Base-by-base conservation (phyloP, 108 stramenopile species). In the Skeletonema menzelii region DNA sequence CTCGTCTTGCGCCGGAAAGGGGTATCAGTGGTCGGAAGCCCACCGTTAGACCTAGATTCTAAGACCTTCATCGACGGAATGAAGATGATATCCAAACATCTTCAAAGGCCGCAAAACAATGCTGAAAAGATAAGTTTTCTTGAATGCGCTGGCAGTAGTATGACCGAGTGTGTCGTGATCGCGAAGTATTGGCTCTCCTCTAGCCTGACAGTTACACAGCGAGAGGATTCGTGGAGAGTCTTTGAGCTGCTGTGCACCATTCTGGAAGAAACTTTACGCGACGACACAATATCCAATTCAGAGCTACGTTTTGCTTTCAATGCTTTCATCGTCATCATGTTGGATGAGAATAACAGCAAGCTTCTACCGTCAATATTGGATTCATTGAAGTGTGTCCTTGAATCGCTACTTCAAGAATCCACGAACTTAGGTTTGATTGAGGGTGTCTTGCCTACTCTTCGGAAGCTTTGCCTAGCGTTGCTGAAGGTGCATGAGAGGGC, bases 271-370 rank as follows among this genome's bases (percentile, higher is more conserved):
- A 69, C 73, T 24, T 56, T 83, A 14, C 44, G 58, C 56, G 53
- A 74, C 10, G 63, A 56, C 8, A 65, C 59, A 12, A 59, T 73
- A 15, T 56, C 83, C 44, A 56, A 73, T 34, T 57, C 60, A 17
- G 83, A 86, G 62, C 26, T 89, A 14, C 62, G 75, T 27, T 88
- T 89, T 75, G 82, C 77, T 42, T 28, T 89, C 14, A 80, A 82
- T 15, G 69, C 81, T 30, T 64, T 89, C 63, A 79, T 83, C 27
- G 71, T 67, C 38, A 61, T 75, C 28, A 64, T 75, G 7, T 56
- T 82, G 13, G 73, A 78, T 59, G 67, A 67, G 17, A 44, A 68
- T 37, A 79, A 79, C 72, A 44, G 22, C 30, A 22, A 40, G 3
- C 58, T 75, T 44, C 67, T 69, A 35, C 59, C 65, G 3, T 57